Evolutionary conservation across 1,284 basidiomycete genomes (phyloP), one percentile per base, ranked within the genome.

Genomic region (Cryptococcus sp.): DNA sequence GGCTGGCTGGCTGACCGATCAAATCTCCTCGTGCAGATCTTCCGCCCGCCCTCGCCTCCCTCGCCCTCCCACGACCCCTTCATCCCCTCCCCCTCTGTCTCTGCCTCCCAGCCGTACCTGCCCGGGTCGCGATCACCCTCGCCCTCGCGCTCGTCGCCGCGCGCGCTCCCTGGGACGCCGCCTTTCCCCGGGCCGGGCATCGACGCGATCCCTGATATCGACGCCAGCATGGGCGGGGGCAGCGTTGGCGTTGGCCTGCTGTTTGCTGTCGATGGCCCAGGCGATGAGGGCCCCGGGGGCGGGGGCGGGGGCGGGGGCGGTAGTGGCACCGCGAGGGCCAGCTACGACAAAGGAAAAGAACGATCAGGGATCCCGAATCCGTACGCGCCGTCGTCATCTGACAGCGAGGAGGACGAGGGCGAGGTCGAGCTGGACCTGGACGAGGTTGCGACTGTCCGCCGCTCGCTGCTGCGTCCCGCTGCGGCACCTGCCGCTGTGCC

Each of bases 21-120:
- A 16, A 42, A 38, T n/a, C 36, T 48, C 16, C 18, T 40, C 13
- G 12, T 46, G 20, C 50, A 74, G 71, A 69, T 75, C 37, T 75
- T 75, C 57, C 64, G 69, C n/a, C 55, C 71, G 2, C 47, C 67
- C 13, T 70, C 69, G 16, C 71, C 70, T 1, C 58, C 62, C 4
- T 72, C 70, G 23, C 70, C 70, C 11, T 65, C 68, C 0, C 71
- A 70, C 39, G 71, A 76, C 56, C 73, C 73, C 7, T 76, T 76
- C 58, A 55, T 73, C 8, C 64, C 71, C 12, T 73, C 71, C 1
- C 71, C 72, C 1, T 62, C 64, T 1, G 58, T 64, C 8, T 67
- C 69, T 1, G 53, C 48, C 8, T 69, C 66, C 4, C 63, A 68
- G 18, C 69, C 73, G 1, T 65, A 64, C 20, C 60, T 73, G 1